phyloP scores from a whole-genome alignment of 768 basidiomycete genomes.

The Tylopilus sp. region DNA sequence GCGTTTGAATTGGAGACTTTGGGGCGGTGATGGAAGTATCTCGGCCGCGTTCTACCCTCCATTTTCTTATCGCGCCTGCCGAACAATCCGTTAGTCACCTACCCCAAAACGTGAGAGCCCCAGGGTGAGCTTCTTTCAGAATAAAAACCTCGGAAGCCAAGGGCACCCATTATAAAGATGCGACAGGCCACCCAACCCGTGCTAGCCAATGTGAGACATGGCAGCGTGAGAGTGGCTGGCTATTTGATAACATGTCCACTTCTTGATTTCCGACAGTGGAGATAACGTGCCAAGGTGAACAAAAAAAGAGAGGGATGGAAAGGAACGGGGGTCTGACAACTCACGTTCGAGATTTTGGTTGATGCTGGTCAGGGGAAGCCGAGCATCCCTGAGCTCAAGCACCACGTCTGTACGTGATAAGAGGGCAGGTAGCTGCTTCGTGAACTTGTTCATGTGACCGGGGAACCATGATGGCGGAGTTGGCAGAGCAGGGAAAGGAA shows the following conservation, averaged over 20 bases:
- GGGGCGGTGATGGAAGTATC: slow-evolving; percentile 40
- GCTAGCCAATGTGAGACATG: slow-evolving; percentile 12
- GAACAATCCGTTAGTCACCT: slow-evolving; percentile 19
- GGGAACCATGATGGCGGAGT: slow-evolving; percentile 90
- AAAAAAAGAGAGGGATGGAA: background rate
- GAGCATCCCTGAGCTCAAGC: slow-evolving; percentile 90
- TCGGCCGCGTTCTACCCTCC: slow-evolving; percentile 67
- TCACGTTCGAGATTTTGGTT: slow-evolving; percentile 85
- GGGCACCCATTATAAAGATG: slow-evolving; percentile 12
- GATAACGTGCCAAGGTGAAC: background rate
- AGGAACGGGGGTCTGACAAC: slow-evolving; percentile 13
- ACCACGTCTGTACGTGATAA: slow-evolving; percentile 86
- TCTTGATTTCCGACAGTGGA: slow-evolving; percentile 4
- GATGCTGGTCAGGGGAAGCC: slow-evolving; percentile 90
- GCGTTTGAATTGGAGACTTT: slow-evolving; percentile 25
- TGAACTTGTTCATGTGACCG: slow-evolving; percentile 92
- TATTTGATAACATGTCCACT: slow-evolving; percentile 19
- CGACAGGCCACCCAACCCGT: slow-evolving; percentile 1
- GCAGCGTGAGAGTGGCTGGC: slow-evolving; percentile 21
- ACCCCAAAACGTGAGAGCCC: slow-evolving; percentile 10
- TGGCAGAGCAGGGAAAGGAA: slow-evolving; percentile 51
- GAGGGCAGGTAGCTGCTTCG: slow-evolving; percentile 68
- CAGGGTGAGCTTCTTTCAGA: slow-evolving; percentile 7
- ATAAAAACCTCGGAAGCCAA: slow-evolving; percentile 8
- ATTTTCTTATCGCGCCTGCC: slow-evolving; percentile 61